phyloP scores from a whole-genome alignment of 1,284 basidiomycete genomes.

The Cystobasidium sp. region DNA sequence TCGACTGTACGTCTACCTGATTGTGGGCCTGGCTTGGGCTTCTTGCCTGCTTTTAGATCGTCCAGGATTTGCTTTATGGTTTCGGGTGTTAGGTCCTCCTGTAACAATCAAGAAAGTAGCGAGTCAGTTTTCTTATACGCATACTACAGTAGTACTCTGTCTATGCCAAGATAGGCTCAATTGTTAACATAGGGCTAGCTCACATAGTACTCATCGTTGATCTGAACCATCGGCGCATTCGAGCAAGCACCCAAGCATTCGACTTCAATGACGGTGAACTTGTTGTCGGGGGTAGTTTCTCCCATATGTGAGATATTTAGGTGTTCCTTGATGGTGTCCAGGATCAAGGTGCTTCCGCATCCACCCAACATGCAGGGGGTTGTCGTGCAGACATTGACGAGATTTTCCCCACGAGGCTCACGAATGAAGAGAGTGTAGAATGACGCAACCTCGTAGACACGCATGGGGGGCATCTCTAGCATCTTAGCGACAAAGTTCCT shows the following conservation, averaged over 20 bases:
- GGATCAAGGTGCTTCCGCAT: constrained; percentile 77
- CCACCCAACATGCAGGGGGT: constrained; percentile 98
- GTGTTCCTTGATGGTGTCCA: constrained; percentile 81
- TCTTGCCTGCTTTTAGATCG: constrained; percentile 80
- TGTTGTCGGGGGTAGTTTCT: constrained; percentile 89
- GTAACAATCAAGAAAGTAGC: constrained; percentile 24
- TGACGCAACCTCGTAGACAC: constrained; percentile 98
- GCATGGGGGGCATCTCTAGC: constrained; percentile 95
- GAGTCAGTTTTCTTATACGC: neutral
- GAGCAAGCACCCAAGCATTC: constrained; percentile 98
- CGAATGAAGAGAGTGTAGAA: constrained; percentile 99
- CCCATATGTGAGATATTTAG: constrained; percentile 84
- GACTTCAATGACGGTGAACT: constrained; percentile 97
- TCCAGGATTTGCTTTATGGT: constrained; percentile 86
- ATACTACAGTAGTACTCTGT: neutral
- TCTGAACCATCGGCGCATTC: constrained; percentile 98
- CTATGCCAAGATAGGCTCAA: neutral
- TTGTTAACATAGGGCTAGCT: constrained; percentile 51
- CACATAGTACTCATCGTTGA: constrained; percentile 96
- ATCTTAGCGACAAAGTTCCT: constrained; percentile 82
- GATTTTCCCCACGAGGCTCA: constrained; percentile 66
- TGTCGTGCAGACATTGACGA: constrained; percentile 77
- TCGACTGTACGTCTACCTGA: constrained; percentile 37
- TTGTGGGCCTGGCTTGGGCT: constrained; percentile 90
- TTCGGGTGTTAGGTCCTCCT: constrained; percentile 96